Percentiles rank a stretch among this genome's conserved stretches.
These are phyloP conservation scores for Aspergillus affinis DNA, from an alignment of 495 filamentous ascomycete species.

Conservation along the genomic window DNA sequence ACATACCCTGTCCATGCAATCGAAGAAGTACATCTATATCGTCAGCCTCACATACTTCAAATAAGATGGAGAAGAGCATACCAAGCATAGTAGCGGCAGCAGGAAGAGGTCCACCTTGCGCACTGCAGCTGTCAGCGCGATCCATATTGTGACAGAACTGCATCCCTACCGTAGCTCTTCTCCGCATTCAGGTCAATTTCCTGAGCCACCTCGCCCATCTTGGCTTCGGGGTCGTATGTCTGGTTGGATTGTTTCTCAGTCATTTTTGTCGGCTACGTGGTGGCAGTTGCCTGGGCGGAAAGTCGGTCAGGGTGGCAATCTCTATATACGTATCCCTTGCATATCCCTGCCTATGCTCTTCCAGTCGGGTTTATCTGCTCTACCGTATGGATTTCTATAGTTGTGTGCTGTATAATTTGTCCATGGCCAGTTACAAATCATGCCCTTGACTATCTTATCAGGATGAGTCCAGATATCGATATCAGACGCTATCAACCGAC, in stretches of 20 bases:
- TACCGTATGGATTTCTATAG: no score
- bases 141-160: neutral
- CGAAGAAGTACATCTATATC: slow-evolving; percentile 57
- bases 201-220: slow-evolving; percentile 12
- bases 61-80: slow-evolving; percentile 6
- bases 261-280: neutral
- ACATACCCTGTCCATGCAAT: slow-evolving; percentile 60
- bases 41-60: neutral
- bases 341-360: no score
- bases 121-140: slow-evolving; percentile 9
- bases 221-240: slow-evolving; percentile 13
- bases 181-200: slow-evolving; percentile 28
- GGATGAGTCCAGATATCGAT: no score
- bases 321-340: no score
- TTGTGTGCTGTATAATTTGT: no score
- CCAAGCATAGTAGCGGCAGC: slow-evolving; percentile 35
- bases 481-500: no score
- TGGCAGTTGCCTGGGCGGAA: neutral
- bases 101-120: slow-evolving; percentile 33
- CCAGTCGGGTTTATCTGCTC: no score
- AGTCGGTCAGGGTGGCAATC: neutral
- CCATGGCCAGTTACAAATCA: no score
- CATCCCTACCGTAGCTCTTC: slow-evolving; percentile 19
- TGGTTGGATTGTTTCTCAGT: neutral
- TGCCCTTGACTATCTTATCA: no score